A percentile compares a stretch with the other conserved stretches of the same genome.
These are phyloP conservation scores for Penicillium sp. DNA, from an alignment of 2,329 filamentous ascomycete genomes.

Conservation along the genomic window DNA sequence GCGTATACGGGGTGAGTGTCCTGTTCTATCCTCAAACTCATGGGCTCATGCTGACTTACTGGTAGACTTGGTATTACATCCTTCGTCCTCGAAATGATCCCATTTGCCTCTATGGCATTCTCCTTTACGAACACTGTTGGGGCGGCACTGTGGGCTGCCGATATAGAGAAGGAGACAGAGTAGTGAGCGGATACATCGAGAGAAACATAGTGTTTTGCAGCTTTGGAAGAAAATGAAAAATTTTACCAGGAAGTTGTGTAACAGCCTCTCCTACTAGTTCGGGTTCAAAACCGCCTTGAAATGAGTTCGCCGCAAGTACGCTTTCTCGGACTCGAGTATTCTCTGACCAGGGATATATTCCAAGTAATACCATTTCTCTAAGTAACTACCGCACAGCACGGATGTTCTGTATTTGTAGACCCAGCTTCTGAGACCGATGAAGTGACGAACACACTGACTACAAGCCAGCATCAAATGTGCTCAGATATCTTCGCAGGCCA, in stretches of 20 bases:
- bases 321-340: too few relatives aligned
- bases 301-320: too few relatives aligned
- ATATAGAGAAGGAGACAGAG: conserved; percentile 61
- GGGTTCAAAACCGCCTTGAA: too few relatives aligned
- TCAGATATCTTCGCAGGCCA: too few relatives aligned
- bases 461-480: too few relatives aligned
- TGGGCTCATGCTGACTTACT: conserved; percentile 15
- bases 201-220: not conserved
- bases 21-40: not conserved
- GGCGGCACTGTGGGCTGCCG: conserved; percentile 90
- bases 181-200: conserved; percentile 4
- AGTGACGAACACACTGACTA: too few relatives aligned
- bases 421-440: too few relatives aligned
- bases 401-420: too few relatives aligned
- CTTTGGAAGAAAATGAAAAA: not conserved
- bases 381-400: too few relatives aligned
- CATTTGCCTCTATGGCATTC: conserved; percentile 78
- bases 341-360: too few relatives aligned
- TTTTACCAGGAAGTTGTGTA: too few relatives aligned
- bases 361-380: too few relatives aligned
- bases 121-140: conserved; percentile 90
- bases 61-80: conserved; percentile 68
- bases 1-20: conserved; percentile 74
- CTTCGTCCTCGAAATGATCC: conserved; percentile 79
- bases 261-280: not conserved